Conservation (phyloP, 2,329 filamentous ascomycete genomes). For the Elsinoe batatas region DNA sequence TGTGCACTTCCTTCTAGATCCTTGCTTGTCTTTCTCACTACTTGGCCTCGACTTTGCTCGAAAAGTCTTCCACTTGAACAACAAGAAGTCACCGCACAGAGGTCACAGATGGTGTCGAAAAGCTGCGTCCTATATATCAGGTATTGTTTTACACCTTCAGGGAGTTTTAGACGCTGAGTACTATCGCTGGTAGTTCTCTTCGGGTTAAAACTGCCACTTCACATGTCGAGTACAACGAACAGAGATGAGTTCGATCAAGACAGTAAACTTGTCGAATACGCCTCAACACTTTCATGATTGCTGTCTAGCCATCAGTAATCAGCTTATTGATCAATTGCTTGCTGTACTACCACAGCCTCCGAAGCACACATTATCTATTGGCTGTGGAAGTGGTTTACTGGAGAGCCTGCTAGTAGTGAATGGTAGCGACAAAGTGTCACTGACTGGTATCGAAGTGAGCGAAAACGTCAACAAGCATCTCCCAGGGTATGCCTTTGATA, state of each 20-base stretch:
- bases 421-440: conserved; percentile 20
- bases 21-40: too few species aligned
- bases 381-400: conserved; percentile 43
- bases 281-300: conserved; percentile 16
- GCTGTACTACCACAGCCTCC: conserved; percentile 16
- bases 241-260: too few species aligned
- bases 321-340: conserved; percentile 9
- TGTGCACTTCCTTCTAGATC: too few species aligned
- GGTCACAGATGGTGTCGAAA: too few species aligned
- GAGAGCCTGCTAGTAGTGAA: conserved; percentile 35
- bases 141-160: too few species aligned
- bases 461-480: conserved; percentile 38
- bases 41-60: too few species aligned
- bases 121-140: too few species aligned
- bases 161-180: not conserved
- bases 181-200: not conserved
- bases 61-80: too few species aligned
- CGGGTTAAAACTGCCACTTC: not conserved
- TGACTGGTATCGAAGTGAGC: conserved; percentile 42
- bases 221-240: too few species aligned
- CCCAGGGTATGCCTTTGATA: conserved; percentile 30
- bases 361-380: conserved; percentile 33
- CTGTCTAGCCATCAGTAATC: conserved; percentile 15
- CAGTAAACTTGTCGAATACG: not conserved
- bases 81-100: too few species aligned